A percentile compares a stretch with the other conserved stretches of the same genome.
phyloP scores from a whole-genome alignment of 1,284 basidiomycete genomes.

The Golubevia pallescens region DNA sequence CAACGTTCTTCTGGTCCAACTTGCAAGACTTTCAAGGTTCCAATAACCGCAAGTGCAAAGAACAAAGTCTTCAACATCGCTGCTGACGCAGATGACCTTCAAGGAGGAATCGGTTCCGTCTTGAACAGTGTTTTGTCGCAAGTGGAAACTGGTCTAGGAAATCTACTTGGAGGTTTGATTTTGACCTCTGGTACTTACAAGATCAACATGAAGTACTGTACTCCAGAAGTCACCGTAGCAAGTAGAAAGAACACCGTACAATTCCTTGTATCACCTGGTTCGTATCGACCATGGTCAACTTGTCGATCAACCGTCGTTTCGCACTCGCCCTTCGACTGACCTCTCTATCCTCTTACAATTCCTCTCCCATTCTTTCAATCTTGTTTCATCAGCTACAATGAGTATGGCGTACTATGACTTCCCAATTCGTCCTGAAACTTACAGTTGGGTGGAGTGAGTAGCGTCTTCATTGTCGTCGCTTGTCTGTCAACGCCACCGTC shows the following conservation, averaged over 20 bases:
- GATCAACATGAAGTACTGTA: neutral
- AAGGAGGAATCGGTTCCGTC: neutral
- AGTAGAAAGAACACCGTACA: neutral
- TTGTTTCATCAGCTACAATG: neutral
- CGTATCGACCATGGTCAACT: neutral
- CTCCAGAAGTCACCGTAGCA: neutral
- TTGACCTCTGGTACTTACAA: neutral
- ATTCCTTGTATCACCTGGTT: too few relatives aligned
- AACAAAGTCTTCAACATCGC: neutral
- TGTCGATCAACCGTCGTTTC: neutral
- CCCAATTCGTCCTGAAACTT: neutral
- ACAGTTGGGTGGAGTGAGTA: neutral
- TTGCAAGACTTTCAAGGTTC: neutral
- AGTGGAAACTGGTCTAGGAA: neutral
- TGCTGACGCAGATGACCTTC: neutral
- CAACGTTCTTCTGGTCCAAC: neutral
- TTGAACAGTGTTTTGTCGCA: neutral
- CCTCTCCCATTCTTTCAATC: neutral
- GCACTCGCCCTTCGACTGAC: neutral
- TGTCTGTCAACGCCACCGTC: neutral
- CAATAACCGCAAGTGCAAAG: neutral
- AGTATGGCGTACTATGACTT: neutral
- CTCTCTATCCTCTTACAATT: neutral
- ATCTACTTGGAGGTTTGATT: neutral
- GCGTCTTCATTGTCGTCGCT: neutral